Base-by-base conservation (phyloP, 2,329 filamentous ascomycete species). In the Cladosporium phlei region DNA sequence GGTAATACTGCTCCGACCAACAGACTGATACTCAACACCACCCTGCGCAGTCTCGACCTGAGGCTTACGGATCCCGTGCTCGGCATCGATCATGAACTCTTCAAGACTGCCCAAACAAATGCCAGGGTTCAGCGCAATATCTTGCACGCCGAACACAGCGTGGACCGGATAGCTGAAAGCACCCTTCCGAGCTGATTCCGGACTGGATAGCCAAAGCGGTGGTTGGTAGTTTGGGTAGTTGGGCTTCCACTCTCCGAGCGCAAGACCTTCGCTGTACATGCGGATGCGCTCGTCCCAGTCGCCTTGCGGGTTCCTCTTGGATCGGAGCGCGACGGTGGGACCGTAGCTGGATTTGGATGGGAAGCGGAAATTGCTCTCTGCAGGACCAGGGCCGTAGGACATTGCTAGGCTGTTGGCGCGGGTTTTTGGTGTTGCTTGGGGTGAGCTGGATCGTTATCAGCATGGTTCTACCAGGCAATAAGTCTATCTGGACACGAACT, bases 241-340 rank as follows among this genome's bases (percentile, higher is more conserved):
- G 73, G 54, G 78, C 78, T 25, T 66, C 78, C 78, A 82, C 10
- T 58, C 60, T 0, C 60, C 60, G 3, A 59, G 49, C 16, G 69
- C 61, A 0, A 77, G 64, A 2, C 70, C 70, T 33, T 81, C 69
- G 24, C 76, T 71, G 60, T 81, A 82, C 45, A 79, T 71, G 10
- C 67, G 62, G 19, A 76, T 71, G 56, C 75, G 75, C 51, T 77
- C 68, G 10, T 67, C 61, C 64, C 77, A 76, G 48, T 73, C 75
- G 19, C 68, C 69, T 16, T 56, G 55, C 22, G 62, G 58, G 4
- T 47, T 42, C 28, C 65, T 61, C 2, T 52, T 33, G 2, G 68
- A 59, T 10, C 74, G 67, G 20, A 61, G 56, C 24, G 50, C 52
- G 2, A 78, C 67, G 2, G 67, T 68, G 2, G 62, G 46, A 12